Base-by-base conservation (phyloP, 306 rosid species). In the Cucumis melo region DNA sequence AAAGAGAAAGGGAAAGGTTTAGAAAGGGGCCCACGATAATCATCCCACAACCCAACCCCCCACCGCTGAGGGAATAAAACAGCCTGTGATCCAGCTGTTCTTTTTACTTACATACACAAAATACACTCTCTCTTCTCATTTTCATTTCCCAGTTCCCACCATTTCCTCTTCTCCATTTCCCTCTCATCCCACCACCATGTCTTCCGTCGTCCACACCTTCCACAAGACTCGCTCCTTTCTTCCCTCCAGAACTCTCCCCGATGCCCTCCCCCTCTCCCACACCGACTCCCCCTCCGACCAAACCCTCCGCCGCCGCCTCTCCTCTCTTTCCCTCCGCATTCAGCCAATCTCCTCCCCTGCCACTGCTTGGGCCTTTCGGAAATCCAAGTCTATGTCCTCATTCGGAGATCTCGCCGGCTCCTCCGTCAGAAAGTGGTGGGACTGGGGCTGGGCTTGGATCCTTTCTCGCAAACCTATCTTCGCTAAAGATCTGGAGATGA, bases 401-500 rank as follows among this genome's bases (percentile, higher is more conserved):
- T 78, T 88, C 84, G 91, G 92, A 10, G 88, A 91, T 65, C 84
- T 79, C 48, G 95, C 93, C 0, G 92, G 92, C 23, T 66, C 75
- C 54, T 90, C 96, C 20, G 65, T 92, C 11, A 87, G 80, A 81
- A 82, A 73, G 44, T 94, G 98, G 95, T 94, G 98, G 98, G 89
- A 42, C 36, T 88, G 96, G 92, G 82, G 86, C 19, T 94, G 89
- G 87, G 74, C 89, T 8, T 94, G 98, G 98, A 78, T 90, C 80
- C 86, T 91, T 9, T 87, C 97, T 10, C 78, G 84, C 50, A 94
- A 87, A 34, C 97, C 93, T 59, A 84, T 83, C 8, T 94, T 94
- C 66, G 93, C 96, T 1, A 36, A 38, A 14, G 98, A 94, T 89
- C 96, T 91, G 66, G 98, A 94, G 80, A 77, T 94, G 93, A 90